Evolutionary conservation across 73 alveolate genomes (phyloP).

Genomic region (Paramecium tetraurelia): DNA sequence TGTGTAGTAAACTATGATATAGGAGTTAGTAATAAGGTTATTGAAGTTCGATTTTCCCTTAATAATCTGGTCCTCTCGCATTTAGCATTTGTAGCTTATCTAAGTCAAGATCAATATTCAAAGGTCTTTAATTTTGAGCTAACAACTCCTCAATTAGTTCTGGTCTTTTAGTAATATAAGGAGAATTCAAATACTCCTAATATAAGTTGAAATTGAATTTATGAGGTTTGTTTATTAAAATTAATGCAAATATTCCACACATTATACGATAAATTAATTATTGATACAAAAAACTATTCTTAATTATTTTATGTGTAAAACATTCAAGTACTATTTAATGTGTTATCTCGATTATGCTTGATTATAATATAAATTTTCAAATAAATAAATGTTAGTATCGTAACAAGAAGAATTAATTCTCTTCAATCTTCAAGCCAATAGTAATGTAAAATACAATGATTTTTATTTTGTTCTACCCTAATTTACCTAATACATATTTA

Average conservation of each 20-base stretch:
- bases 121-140: neutral
- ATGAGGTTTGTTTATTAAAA: neutral
- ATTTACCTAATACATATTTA: neutral
- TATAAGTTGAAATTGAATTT: conserved; percentile 9
- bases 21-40: conserved; percentile 1
- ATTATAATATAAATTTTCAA: too few species aligned
- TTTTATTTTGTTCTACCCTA: too few species aligned
- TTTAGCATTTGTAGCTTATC: neutral
- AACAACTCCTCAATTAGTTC: neutral
- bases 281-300: neutral
- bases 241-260: conserved; percentile 53
- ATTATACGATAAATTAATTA: neutral
- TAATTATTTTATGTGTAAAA: neutral
- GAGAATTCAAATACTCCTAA: conserved; percentile 33
- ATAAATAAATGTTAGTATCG: too few species aligned
- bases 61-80: conserved; percentile 48
- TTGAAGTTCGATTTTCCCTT: neutral
- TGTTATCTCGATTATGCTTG: too few species aligned
- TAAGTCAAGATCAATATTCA: neutral
- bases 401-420: too few species aligned
- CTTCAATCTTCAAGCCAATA: too few species aligned
- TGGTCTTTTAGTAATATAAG: conserved; percentile 15
- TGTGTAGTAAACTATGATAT: conserved; percentile 68
- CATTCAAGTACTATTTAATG: too few species aligned
- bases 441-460: too few species aligned